phyloP scores from a whole-genome alignment of 2,329 filamentous ascomycete species.

The Teratosphaeria destructans region DNA sequence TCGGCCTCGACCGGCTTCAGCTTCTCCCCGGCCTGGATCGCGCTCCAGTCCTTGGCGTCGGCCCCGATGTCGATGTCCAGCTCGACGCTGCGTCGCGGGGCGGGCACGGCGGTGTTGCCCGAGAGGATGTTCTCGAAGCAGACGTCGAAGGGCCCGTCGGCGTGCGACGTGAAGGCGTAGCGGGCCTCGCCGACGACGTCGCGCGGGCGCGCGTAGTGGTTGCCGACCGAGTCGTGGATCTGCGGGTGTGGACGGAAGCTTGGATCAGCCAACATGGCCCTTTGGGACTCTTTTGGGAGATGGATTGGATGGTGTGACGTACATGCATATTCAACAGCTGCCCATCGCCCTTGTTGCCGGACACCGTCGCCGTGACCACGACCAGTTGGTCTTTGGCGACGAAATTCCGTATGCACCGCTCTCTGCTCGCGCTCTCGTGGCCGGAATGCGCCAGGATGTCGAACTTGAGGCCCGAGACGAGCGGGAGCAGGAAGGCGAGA shows the following conservation, averaged over 20 bases:
- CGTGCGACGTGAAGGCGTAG: slow-evolving; percentile 86
- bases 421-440: slow-evolving; percentile 53
- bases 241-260: slow-evolving; percentile 28
- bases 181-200: slow-evolving; percentile 87
- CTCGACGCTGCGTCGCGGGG: slow-evolving; percentile 63
- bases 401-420: slow-evolving; percentile 94
- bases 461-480: slow-evolving; percentile 71
- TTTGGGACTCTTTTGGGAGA: too few species aligned
- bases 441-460: slow-evolving; percentile 65
- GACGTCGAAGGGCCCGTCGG: slow-evolving; percentile 87
- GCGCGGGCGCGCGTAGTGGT: slow-evolving; percentile 86
- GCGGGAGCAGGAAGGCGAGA: slow-evolving; percentile 30
- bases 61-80: slow-evolving; percentile 94
- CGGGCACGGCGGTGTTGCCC: slow-evolving; percentile 35
- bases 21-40: slow-evolving; percentile 93
- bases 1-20: slow-evolving; percentile 95
- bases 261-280: too few species aligned
- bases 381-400: slow-evolving; percentile 85
- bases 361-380: slow-evolving; percentile 82
- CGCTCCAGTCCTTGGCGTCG: slow-evolving; percentile 96
- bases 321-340: slow-evolving; percentile 93
- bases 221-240: slow-evolving; percentile 92
- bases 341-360: slow-evolving; percentile 81
- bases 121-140: slow-evolving; percentile 79
- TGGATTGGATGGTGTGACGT: slow-evolving; percentile 26